These are phyloP conservation scores for Hypoxylon rickii DNA, from an alignment of 495 filamentous ascomycete genomes.

Conservation along the genomic window DNA sequence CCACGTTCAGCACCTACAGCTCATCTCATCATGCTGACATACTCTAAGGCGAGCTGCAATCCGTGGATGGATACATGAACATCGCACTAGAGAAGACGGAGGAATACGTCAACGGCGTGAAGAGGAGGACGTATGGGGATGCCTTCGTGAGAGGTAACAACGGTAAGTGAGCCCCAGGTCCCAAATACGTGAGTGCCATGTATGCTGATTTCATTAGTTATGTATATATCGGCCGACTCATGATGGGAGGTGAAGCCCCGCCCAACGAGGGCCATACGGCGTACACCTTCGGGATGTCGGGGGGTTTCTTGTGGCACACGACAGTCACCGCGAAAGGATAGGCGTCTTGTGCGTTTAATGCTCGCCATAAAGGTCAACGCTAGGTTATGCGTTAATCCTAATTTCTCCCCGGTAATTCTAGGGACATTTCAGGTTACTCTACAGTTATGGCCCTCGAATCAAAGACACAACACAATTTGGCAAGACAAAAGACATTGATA, in stretches of 20 bases:
- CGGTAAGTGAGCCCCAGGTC: slow-evolving; percentile 55
- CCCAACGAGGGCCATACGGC: background rate
- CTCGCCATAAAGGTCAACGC: no score
- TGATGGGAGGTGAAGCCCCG: background rate
- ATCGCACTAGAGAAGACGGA: slow-evolving; percentile 94
- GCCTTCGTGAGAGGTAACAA: slow-evolving; percentile 97
- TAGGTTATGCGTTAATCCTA: no score
- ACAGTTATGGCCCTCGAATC: no score
- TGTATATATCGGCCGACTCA: slow-evolving; percentile 77
- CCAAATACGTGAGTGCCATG: background rate
- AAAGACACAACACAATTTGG: no score
- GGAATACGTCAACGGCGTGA: slow-evolving; percentile 83
- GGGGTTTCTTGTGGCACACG: no score
- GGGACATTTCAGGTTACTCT: no score
- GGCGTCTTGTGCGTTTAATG: no score
- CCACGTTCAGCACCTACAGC: no score
- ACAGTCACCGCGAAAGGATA: no score
- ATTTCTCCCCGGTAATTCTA: no score
- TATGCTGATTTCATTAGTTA: slow-evolving; percentile 47
- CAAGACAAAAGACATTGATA: no score
- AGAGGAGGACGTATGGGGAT: slow-evolving; percentile 85
- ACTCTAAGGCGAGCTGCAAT: slow-evolving; percentile 80
- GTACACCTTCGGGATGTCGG: no score
- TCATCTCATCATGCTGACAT: background rate
- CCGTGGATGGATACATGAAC: slow-evolving; percentile 99